These are phyloP conservation scores for Fusarium dimerum DNA, from an alignment of 2,329 filamentous ascomycete species.

Conservation along the genomic window DNA sequence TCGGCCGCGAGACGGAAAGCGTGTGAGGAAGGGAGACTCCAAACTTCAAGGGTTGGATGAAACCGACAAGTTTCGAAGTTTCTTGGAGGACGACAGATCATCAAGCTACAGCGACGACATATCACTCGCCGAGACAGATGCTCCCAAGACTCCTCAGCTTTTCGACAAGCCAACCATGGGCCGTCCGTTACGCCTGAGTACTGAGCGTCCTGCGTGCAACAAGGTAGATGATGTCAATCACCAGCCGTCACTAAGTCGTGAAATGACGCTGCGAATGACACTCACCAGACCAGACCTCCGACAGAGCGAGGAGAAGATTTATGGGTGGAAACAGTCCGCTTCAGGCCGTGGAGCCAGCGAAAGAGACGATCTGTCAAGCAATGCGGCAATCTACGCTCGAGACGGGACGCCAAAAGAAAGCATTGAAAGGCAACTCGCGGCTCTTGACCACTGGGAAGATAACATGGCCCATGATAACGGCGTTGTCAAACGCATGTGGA, in stretches of 20 bases:
- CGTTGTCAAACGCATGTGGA: constrained; percentile 65
- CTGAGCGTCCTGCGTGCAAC: constrained; percentile 27
- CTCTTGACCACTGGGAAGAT: constrained; percentile 51
- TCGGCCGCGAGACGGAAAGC: constrained; percentile 32
- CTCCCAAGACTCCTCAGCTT: constrained; percentile 57
- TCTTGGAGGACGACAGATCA: constrained; percentile 58
- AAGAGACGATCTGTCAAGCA: constrained; percentile 35
- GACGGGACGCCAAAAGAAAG: constrained; percentile 49
- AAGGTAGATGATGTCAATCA: constrained; percentile 48
- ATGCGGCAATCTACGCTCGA: constrained; percentile 26
- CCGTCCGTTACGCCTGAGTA: constrained; percentile 30
- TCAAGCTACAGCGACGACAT: constrained; percentile 57
- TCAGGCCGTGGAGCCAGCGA: constrained; percentile 46
- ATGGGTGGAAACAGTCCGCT: constrained; percentile 60
- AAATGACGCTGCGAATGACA: constrained; percentile 97
- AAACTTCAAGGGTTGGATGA: constrained; percentile 34
- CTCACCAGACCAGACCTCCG: constrained; percentile 86
- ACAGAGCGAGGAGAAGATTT: constrained; percentile 70
- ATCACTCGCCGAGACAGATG: constrained; percentile 60
- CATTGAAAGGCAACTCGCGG: constrained; percentile 54
- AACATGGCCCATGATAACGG: constrained; percentile 44
- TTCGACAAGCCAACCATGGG: constrained; percentile 41
- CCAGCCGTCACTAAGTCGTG: constrained; percentile 61
- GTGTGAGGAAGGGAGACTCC: constrained; percentile 24
- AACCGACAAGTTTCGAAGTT: constrained; percentile 57